Base-by-base conservation (phyloP, 202 grass and related monocot genomes). In the Dendrocalamus latiflorus region DNA sequence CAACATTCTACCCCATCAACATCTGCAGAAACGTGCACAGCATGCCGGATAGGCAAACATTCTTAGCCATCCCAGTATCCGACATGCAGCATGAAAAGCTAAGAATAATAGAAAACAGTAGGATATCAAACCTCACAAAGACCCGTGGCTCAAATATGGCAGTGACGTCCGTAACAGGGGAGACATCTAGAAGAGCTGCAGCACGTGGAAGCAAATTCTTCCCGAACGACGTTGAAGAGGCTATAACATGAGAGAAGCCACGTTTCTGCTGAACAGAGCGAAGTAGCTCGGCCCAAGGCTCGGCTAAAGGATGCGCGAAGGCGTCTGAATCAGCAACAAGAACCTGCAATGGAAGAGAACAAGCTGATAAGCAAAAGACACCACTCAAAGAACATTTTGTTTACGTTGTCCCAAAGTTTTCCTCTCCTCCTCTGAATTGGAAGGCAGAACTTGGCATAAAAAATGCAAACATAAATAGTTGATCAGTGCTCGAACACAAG, bases 171-270 rank as follows among this genome's bases (percentile, higher is more conserved):
- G 95, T 98, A 73, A 98, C 73, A 72, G 95, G 93, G 78, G 92
- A 95, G 18, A 98, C 95, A 85, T 98, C 93, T 37, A 98, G 89
- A 72, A 98, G 85, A 73, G 95, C 93, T 1, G 95, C 95, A 1
- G 87, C 87, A 20, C 93, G 95, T 54, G 95, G 95, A 65, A 98
- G 83, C 65, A 98, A 24, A 85, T 98, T 98, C 89, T 98, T 98
- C 18, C 95, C 95, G 25, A 98, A 98, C 3, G 93, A 98, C 17
- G 82, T 93, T 20, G 95, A 98, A 24, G 95, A 81, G 6, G 93
- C 73, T 84, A 95, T 85, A 49, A 98, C 85, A 85, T 95, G 95
- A 76, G 92, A 95, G 72, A 89, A 98, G 41, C 81, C 72, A 6
- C 92, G 77, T 80, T 89, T 93, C 72, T 90, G 72, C 81, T 95